Percentiles rank a stretch among this genome's conserved stretches.
phyloP scores from a whole-genome alignment of 2,329 filamentous ascomycete species.

The Lasiodiplodia theobromae region DNA sequence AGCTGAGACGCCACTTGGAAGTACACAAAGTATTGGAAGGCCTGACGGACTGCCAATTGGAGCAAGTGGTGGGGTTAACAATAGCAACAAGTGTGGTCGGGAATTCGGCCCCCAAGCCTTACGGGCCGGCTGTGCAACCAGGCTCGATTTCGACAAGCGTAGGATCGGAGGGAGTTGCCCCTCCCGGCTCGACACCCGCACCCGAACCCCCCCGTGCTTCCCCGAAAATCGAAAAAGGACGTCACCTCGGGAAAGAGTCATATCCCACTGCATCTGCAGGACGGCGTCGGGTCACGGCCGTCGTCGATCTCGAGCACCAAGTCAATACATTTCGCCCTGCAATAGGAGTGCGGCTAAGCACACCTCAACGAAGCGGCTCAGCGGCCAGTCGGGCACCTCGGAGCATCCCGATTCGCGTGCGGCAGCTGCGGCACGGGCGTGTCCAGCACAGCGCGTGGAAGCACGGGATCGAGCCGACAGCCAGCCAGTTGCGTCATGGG shows the following conservation, averaged over 20 bases:
- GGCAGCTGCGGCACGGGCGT: constrained; percentile 12
- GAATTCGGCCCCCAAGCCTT: neutral
- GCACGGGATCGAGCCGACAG: neutral
- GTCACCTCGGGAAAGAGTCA: neutral
- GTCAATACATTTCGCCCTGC: neutral
- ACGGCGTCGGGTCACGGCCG: neutral
- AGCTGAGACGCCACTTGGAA: neutral
- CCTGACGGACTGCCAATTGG: neutral
- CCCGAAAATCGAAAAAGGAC: constrained; percentile 1
- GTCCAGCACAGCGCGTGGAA: neutral
- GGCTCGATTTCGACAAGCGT: neutral
- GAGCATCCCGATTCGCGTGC: neutral
- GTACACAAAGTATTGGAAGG: neutral
- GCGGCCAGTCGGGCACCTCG: neutral
- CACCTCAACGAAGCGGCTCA: neutral
- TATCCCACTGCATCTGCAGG: neutral
- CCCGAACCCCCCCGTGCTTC: neutral
- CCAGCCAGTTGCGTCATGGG: constrained; percentile 4
- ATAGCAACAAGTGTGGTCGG: neutral
- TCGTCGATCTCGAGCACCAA: neutral
- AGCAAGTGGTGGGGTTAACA: neutral
- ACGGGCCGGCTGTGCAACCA: neutral
- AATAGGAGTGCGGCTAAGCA: neutral
- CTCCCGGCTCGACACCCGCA: neutral
- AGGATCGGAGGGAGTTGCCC: neutral